Evolutionary conservation across 805 yeast genomes (phyloP).

Genomic region (Suhomyces kilbournensis): DNA sequence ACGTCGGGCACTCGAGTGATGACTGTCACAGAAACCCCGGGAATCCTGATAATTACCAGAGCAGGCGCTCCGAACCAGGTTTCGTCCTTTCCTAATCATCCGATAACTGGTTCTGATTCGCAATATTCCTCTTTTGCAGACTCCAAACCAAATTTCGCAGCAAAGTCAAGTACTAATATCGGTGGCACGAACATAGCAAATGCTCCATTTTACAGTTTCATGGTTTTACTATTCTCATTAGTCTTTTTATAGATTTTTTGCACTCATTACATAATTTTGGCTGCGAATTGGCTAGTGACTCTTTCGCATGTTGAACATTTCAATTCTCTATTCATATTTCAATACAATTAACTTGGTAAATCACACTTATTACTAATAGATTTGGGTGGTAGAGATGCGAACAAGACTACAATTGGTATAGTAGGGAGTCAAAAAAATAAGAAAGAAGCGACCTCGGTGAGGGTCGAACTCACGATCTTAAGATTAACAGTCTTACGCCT

Average conservation of each 20-base stretch:
- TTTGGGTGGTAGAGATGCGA: no score
- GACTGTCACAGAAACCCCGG: not conserved
- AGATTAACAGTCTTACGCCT: slow-evolving; percentile 18
- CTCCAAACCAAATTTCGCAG: slow-evolving; percentile 2
- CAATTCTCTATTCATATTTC: not conserved
- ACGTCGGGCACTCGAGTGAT: not conserved
- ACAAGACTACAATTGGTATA: not conserved
- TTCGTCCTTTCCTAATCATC: slow-evolving; percentile 8
- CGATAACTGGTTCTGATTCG: slow-evolving; percentile 8
- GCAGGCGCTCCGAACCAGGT: not conserved
- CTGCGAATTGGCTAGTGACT: not conserved
- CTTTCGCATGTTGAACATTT: not conserved
- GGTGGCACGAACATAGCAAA: slow-evolving; percentile 1
- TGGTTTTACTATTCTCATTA: slow-evolving; percentile 5
- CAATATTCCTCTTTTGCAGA: slow-evolving; percentile 9
- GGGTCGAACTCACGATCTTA: slow-evolving; percentile 16
- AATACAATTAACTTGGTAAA: not conserved
- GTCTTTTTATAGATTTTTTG: not conserved
- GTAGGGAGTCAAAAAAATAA: not conserved
- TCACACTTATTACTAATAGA: no score
- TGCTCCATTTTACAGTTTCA: slow-evolving; percentile 1
- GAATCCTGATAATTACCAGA: not conserved
- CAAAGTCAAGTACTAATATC: slow-evolving; percentile 1
- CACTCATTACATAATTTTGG: not conserved
- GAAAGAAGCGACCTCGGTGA: slow-evolving; percentile 14